A percentile compares a stretch with the other conserved stretches of the same genome.
These are phyloP conservation scores for Wickerhamomyces mucosus DNA, from an alignment of 805 yeast genomes.

Conservation along the genomic window DNA sequence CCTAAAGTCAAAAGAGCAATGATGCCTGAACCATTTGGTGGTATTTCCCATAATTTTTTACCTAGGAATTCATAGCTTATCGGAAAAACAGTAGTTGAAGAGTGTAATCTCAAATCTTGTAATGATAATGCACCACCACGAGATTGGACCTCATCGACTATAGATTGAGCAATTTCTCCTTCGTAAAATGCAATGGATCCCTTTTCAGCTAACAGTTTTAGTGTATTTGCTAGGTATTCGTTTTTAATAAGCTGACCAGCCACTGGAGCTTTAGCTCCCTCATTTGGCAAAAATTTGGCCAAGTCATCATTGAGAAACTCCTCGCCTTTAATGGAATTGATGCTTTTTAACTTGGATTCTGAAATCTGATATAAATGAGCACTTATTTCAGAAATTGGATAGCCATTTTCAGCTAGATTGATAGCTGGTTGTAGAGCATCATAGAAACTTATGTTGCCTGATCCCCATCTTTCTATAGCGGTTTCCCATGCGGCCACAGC, in stretches of 20 bases:
- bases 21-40: constrained; percentile 78
- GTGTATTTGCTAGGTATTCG: constrained; percentile 40
- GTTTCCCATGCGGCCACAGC: constrained; percentile 77
- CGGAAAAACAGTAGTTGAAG: constrained; percentile 58
- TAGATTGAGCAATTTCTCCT: constrained; percentile 61
- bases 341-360: constrained; percentile 28
- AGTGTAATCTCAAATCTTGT: constrained; percentile 49
- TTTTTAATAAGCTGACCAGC: constrained; percentile 53
- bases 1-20: constrained; percentile 69
- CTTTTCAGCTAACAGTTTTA: constrained; percentile 38
- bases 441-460: constrained; percentile 49
- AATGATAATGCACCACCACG: constrained; percentile 48
- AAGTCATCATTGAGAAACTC: constrained; percentile 21
- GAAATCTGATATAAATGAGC: constrained; percentile 38
- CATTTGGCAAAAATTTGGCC: constrained; percentile 28
- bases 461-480: constrained; percentile 61
- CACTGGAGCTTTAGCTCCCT: constrained; percentile 35
- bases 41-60: constrained; percentile 64
- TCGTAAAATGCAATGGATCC: constrained; percentile 64
- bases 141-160: constrained; percentile 40
- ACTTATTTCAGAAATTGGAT: constrained; percentile 52
- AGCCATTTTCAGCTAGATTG: constrained; percentile 60
- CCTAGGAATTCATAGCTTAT: constrained; percentile 43
- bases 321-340: constrained; percentile 22
- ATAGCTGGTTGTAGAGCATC: constrained; percentile 59